Base-by-base conservation (phyloP, 306 rosid genomes). In the Sindora glabra region DNA sequence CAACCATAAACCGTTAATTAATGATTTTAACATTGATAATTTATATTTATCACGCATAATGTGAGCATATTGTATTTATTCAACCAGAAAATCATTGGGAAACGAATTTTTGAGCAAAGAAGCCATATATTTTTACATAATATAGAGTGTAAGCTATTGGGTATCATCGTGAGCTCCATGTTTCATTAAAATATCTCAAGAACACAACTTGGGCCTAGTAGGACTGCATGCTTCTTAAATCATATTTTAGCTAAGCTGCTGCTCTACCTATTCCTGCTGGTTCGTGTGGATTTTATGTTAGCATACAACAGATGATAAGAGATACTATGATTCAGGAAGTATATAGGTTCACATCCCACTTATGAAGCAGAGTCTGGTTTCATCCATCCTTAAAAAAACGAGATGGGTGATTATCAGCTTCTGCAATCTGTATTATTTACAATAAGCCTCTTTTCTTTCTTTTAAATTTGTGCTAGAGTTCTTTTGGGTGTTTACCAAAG, bases 61-160 rank as follows among this genome's bases (percentile, higher is more conserved):
- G 16, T 55, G 36, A 58, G 44, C 55, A 3, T 24, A 65, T 33
- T 38, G 18, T 9, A 18, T 26, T 22, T 51, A 33, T 42, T 60
- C 17, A 16, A 6, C 21, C 49, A 29, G 41, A 51, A 49, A 30
- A 59, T 55, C 54, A 51, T 41, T 69, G 59, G 34, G 29, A 23
- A 38, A 62, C 33, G 29, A 34, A 53, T 16, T 29, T 46, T 32
- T 41, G 23, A 62, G 26, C 65, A 46, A 45, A 16, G 36, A 10
- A 41, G 5, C 29, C 33, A 1, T 26, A 23, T 60, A 44, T 34
- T 59, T 21, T 36, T 19, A 60, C 26, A 14, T 15, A 60, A 40
- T 60, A 59, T 54, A 15, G 26, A 60, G 60, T 32, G 55, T 47
- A 54, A 46, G n/a, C 50, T 29, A 29, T 57, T 29, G 16, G 66